Evolutionary conservation across 441 rosid species (phyloP).

Genomic region (Brassica balearica): DNA sequence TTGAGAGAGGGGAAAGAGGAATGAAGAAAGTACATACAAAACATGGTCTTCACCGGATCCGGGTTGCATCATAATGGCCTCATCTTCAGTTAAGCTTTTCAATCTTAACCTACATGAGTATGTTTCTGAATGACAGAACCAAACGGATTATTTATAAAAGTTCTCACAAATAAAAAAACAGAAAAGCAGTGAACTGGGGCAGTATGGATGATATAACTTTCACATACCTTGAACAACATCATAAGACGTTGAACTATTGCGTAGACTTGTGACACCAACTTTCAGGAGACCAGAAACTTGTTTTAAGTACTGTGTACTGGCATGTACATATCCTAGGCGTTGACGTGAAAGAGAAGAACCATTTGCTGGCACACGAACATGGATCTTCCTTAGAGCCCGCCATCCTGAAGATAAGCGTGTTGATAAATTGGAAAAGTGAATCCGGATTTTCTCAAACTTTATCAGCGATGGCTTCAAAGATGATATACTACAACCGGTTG

Average conservation of each 20-base stretch:
- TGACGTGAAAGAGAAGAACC: conserved; percentile 89
- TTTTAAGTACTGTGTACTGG: conserved; percentile 88
- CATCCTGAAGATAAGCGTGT: conserved; percentile 67
- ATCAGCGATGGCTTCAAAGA: conserved; percentile 67
- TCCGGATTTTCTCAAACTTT: conserved; percentile 64
- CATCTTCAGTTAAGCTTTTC: conserved; percentile 89
- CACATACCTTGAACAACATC: conserved; percentile 83
- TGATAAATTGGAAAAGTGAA: conserved; percentile 69
- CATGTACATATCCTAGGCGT: conserved; percentile 93
- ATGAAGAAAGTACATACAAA: conserved; percentile 63
- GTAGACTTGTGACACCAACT: conserved; percentile 87
- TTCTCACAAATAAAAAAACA: neutral
- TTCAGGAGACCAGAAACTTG: conserved; percentile 94
- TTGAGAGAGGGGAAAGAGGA: conserved; percentile 22
- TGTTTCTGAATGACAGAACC: conserved; percentile 61
- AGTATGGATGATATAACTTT: conserved; percentile 9
- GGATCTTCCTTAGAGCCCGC: conserved; percentile 71
- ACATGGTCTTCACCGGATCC: conserved; percentile 94
- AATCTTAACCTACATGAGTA: conserved; percentile 77
- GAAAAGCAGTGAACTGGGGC: conserved; percentile 10
- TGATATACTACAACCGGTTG: conserved; percentile 81
- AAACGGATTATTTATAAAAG: conserved; percentile 20
- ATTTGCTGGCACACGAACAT: conserved; percentile 63
- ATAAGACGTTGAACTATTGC: conserved; percentile 89
- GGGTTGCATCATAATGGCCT: conserved; percentile 79